Conservation (phyloP, 345 rosid genomes). For the Citropsis articulata region DNA sequence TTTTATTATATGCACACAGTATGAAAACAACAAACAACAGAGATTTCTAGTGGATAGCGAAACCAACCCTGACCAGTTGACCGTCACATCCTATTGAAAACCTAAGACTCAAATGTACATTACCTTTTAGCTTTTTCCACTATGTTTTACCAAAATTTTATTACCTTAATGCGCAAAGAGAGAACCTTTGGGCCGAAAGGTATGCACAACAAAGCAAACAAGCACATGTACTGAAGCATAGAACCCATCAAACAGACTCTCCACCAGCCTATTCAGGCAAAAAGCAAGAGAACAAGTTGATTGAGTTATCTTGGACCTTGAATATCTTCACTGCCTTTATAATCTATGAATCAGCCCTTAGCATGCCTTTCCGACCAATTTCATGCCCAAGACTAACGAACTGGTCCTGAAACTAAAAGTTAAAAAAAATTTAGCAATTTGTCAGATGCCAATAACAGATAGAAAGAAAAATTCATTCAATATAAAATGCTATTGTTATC, state of each 20-base stretch:
- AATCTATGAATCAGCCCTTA: conserved; percentile 23
- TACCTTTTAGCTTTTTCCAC: conserved; percentile 6
- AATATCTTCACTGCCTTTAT: conserved; percentile 11
- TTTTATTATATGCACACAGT: background rate
- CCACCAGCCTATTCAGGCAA: background rate
- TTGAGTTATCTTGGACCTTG: background rate
- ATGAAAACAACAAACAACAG: conserved; percentile 14
- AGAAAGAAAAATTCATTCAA: background rate
- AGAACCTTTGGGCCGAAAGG: conserved; percentile 10
- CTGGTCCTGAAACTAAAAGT: conserved; percentile 14
- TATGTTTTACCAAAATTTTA: conserved; percentile 11
- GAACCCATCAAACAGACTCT: conserved; percentile 16
- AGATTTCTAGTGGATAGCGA: conserved; percentile 7
- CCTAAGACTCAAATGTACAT: conserved; percentile 5
- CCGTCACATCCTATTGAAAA: background rate
- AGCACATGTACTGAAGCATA: conserved; percentile 11
- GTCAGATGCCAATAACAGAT: background rate
- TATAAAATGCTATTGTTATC: background rate
- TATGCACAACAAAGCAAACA: conserved; percentile 22
- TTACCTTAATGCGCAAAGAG: background rate
- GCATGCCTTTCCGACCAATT: conserved; percentile 15
- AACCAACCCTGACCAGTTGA: background rate
- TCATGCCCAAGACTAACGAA: conserved; percentile 10
- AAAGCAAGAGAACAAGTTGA: conserved; percentile 7
- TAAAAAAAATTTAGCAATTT: background rate